Evolutionary conservation across 371 early-diverging fungal genomes (phyloP).

Genomic region (Fennellomyces sp.): DNA sequence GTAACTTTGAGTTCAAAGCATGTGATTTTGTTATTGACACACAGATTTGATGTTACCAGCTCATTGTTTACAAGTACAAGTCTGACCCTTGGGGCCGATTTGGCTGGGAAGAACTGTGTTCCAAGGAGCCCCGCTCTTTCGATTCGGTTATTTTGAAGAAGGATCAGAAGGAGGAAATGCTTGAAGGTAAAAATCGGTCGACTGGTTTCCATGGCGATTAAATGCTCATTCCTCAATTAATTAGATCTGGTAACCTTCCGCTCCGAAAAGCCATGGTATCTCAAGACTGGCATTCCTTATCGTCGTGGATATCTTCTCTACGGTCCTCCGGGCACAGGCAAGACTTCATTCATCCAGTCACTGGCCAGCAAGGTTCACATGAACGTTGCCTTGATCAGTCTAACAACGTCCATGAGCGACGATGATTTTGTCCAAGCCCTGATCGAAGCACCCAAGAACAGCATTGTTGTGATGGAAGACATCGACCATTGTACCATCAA

Average conservation of each 20-base stretch:
- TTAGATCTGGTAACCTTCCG: constrained; percentile 42
- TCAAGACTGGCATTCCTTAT: constrained; percentile 90
- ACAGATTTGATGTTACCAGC: too few relatives aligned
- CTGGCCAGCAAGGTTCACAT: constrained; percentile 56
- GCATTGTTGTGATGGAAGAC: constrained; percentile 51
- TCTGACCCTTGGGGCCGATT: constrained; percentile 23
- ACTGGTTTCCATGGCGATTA: neutral
- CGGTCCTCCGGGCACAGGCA: constrained; percentile 71
- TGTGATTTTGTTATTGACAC: too few relatives aligned
- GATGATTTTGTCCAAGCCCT: constrained; percentile 31
- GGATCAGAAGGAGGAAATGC: constrained; percentile 37
- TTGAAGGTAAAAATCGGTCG: constrained; percentile 9
- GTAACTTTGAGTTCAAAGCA: too few relatives aligned
- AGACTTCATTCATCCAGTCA: constrained; percentile 66
- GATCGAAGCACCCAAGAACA: constrained; percentile 31
- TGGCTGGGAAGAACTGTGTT: constrained; percentile 23
- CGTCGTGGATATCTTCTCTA: constrained; percentile 82
- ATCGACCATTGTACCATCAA: constrained; percentile 47
- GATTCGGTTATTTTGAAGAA: constrained; percentile 40
- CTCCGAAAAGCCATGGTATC: constrained; percentile 71
- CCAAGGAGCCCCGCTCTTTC: constrained; percentile 34
- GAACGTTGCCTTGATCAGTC: constrained; percentile 45
- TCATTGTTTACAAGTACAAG: constrained; percentile 33
- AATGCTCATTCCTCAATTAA: neutral
- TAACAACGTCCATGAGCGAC: constrained; percentile 34